Percentiles rank a stretch among this genome's conserved stretches.
phyloP scores from a whole-genome alignment of 306 rosid species.

The Trifolium subterraneum region DNA sequence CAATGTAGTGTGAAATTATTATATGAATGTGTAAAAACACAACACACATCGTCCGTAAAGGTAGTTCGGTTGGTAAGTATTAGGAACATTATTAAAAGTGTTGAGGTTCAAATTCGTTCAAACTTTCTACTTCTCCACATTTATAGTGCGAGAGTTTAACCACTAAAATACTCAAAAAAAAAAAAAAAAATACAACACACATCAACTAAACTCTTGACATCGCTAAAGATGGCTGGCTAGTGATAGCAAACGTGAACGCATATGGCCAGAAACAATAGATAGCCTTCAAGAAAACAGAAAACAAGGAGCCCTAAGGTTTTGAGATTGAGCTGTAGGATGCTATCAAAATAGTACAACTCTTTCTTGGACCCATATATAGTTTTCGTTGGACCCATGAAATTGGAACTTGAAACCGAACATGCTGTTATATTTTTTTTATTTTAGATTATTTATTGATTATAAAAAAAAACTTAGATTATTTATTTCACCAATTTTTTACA shows the following conservation, averaged over 20 bases:
- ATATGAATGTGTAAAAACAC: background rate
- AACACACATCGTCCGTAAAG: background rate
- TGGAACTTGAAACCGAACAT: background rate
- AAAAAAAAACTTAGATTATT: background rate
- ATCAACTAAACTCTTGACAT: too few relatives aligned
- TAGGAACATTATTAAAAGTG: too few relatives aligned
- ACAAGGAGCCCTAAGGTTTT: background rate
- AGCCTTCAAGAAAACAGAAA: background rate
- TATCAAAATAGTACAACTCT: conserved; percentile 12
- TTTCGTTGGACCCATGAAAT: background rate
- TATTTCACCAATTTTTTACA: background rate
- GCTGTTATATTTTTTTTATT: background rate
- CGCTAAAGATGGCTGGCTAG: background rate
- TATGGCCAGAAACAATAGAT: conserved; percentile 2
- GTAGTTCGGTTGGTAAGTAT: too few relatives aligned
- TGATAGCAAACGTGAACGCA: conserved; percentile 14
- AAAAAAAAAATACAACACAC: too few relatives aligned
- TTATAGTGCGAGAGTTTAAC: too few relatives aligned
- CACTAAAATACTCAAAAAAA: too few relatives aligned
- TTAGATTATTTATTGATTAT: too few relatives aligned
- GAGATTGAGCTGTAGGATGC: background rate
- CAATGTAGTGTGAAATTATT: background rate
- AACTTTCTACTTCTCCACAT: too few relatives aligned
- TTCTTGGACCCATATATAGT: background rate
- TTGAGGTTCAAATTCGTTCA: too few relatives aligned